Evolutionary conservation across 2,329 filamentous ascomycete species (phyloP).

Genomic region (Clarireedia hainanense): DNA sequence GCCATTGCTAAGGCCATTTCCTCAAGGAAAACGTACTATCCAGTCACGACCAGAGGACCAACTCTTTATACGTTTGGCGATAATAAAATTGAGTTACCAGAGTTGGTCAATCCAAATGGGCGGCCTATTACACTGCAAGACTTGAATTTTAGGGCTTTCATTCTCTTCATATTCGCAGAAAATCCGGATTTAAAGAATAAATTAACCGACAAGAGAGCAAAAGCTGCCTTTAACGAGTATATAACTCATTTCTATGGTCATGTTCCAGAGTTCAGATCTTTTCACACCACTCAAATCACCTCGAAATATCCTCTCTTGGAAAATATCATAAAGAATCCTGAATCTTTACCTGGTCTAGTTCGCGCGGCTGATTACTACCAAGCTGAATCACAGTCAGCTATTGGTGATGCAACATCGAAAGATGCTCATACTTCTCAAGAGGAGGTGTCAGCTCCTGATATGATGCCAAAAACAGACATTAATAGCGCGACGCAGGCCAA

Average conservation of each 20-base stretch:
- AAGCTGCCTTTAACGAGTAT: conserved; percentile 8
- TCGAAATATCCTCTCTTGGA: not conserved
- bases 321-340: too few species aligned
- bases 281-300: not conserved
- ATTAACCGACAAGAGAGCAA: conserved; percentile 1
- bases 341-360: not conserved
- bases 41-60: not conserved
- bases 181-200: conserved; percentile 1
- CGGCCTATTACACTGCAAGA: conserved; percentile 9
- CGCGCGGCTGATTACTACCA: not conserved
- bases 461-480: too few species aligned
- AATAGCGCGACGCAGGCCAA: not conserved
- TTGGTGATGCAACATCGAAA: not conserved
- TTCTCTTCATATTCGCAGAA: conserved; percentile 2
- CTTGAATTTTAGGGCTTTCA: conserved; percentile 5
- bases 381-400: not conserved
- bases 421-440: not conserved
- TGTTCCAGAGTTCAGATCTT: not conserved
- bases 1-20: not conserved
- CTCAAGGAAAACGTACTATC: not conserved
- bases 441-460: too few species aligned
- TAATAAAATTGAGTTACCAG: not conserved
- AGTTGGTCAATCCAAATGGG: not conserved
- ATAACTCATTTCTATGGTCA: conserved; percentile 5
- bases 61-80: not conserved